Evolutionary conservation across 2,329 filamentous ascomycete genomes (phyloP), one percentile per base, ranked within the genome.

Genomic region (Emydomyces testavorans): DNA sequence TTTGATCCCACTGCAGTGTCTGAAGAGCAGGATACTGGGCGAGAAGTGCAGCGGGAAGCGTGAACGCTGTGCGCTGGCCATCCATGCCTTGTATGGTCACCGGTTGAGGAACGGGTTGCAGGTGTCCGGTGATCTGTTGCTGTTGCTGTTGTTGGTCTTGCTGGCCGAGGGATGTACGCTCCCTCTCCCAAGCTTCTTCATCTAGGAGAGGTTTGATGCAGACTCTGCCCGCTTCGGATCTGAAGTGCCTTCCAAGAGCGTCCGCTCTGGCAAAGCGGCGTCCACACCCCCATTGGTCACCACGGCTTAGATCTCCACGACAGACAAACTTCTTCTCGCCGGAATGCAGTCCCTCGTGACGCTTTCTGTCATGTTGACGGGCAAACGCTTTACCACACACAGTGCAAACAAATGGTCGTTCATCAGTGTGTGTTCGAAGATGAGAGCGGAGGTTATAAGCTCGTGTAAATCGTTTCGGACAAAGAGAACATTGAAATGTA

Each of bases 301-400:
- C 81, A 1, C 79, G 79, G 56, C 90, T 89, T 42, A 98, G 78
- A 50, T 89, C 85, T 46, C 92, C 92, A 56, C 87, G 88, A 68
- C 92, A 98, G 6, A 96, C 85, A 62, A 96, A 98, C 62, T 94
- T 96, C 78, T 96, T 98, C 70, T 98, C 92, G 35, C 92, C 92
- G 0, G 86, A 93, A 61, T 98, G 92, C 35, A 98, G 71, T 32
- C 90, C 89, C 68, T 98, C 92, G 65, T 98, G 92, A 32, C 92
- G 83, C 68, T 98, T 98, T 38, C 92, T 83, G 63, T 98, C 92
- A 62, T 98, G 92, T 62, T 98, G 92, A 21, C 92, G 83, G 4
- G 92, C 92, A 68, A 98, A 98, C 0, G 92, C 92, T 66, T 98
- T 98, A 45, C 87, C 86, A 57, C 92, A 98, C 6, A 96, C 87